Percentiles rank a stretch among this genome's conserved stretches.
These are phyloP conservation scores for Mariannaea elegans DNA, from an alignment of 2,329 filamentous ascomycete genomes.

Conservation along the genomic window DNA sequence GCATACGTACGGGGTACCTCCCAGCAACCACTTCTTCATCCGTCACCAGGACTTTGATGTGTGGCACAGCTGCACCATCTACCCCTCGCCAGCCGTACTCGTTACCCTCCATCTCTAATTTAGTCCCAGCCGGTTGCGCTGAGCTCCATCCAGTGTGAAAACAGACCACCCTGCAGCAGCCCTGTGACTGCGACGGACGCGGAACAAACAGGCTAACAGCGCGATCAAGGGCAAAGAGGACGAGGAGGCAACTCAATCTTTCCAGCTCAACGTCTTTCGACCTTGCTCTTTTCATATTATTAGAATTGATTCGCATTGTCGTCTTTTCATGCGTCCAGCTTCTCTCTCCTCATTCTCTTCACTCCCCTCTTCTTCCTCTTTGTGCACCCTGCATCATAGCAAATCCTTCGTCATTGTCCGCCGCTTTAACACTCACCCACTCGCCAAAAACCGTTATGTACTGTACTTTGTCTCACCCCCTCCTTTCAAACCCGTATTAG, in stretches of 20 bases:
- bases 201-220: not conserved
- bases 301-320: not conserved
- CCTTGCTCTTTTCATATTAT: not conserved
- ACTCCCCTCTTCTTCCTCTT: not conserved
- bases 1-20: no score
- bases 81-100: no score
- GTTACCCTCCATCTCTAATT: conserved; percentile 1
- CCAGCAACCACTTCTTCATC: no score
- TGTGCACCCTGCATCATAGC: conserved; percentile 9
- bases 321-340: not conserved
- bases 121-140: conserved; percentile 3
- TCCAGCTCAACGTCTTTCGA: not conserved
- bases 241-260: not conserved
- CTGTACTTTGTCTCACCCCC: no score
- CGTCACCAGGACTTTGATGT: no score
- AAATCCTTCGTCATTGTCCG: conserved; percentile 5
- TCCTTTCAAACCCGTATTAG: no score
- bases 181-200: not conserved
- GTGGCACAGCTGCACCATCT: no score
- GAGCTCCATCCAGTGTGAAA: conserved; percentile 5
- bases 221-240: not conserved
- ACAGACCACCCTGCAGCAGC: conserved; percentile 13
- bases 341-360: not conserved
- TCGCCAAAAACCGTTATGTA: no score
- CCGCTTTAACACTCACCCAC: conserved; percentile 12